Evolutionary conservation across 768 basidiomycete genomes (phyloP).

Genomic region (Coprinopsis cinerea): DNA sequence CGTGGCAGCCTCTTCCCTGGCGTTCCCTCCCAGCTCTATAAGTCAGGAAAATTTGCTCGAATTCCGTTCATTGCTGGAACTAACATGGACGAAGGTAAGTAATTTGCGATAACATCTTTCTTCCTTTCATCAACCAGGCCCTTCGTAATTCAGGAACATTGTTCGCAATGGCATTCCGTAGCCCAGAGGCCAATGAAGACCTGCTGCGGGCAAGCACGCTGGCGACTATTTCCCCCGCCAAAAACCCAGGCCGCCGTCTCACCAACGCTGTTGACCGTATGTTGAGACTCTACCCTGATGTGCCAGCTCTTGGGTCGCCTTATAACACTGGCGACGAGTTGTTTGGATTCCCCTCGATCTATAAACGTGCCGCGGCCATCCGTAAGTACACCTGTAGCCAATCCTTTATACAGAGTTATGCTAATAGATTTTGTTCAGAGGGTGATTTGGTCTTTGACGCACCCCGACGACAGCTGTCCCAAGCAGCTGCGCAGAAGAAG

Average conservation of each 20-base stretch:
- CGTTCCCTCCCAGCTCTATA: conserved; percentile 28
- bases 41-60: conserved; percentile 22
- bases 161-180: conserved; percentile 23
- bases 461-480: conserved; percentile 33
- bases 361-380: conserved; percentile 27
- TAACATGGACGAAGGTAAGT: conserved; percentile 9
- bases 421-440: conserved; percentile 14
- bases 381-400: conserved; percentile 16
- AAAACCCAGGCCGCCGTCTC: conserved; percentile 17
- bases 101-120: no score
- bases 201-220: neutral
- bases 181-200: conserved; percentile 7
- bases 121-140: neutral
- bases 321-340: conserved; percentile 35
- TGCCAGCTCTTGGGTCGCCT: conserved; percentile 37
- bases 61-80: conserved; percentile 43
- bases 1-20: conserved; percentile 33
- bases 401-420: neutral
- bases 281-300: conserved; percentile 35
- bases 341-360: conserved; percentile 17
- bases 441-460: conserved; percentile 36
- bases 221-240: conserved; percentile 17
- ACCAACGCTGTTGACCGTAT: conserved; percentile 19
- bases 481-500: conserved; percentile 30
- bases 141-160: conserved; percentile 23